Evolutionary conservation across 1,284 basidiomycete species (phyloP).

Genomic region (Cystobasidium sp.): DNA sequence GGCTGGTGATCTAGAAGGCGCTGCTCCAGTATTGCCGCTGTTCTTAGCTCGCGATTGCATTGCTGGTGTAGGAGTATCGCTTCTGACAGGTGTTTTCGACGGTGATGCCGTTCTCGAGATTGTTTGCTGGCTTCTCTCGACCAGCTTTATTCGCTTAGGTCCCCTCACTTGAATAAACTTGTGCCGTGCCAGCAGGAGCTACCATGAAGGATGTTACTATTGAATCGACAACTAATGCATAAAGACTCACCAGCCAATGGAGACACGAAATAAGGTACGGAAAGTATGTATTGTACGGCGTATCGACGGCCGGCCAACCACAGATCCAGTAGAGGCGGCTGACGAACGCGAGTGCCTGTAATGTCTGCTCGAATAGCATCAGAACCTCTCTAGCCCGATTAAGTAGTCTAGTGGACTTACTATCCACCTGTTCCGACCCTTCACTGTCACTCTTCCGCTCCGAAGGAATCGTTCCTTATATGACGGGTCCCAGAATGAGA

Average conservation of each 20-base stretch:
- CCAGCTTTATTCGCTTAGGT: not conserved
- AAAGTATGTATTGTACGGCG: too few species aligned
- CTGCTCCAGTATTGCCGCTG: too few species aligned
- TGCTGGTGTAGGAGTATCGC: not conserved
- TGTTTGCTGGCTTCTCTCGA: not conserved
- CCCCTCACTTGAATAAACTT: not conserved
- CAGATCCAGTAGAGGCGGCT: too few species aligned
- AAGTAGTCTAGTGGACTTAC: slow-evolving; percentile 4
- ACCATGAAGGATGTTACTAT: too few species aligned
- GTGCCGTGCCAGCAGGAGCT: not conserved
- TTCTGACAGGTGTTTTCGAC: not conserved
- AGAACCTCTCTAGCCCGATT: not conserved
- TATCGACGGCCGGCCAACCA: too few species aligned
- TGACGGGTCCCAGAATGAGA: slow-evolving; percentile 50
- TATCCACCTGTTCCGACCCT: slow-evolving; percentile 20
- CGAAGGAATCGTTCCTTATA: slow-evolving; percentile 27
- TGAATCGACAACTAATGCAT: too few species aligned
- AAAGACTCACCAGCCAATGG: not conserved
- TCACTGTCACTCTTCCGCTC: not conserved
- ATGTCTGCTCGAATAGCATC: not conserved
- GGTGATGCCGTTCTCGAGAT: too few species aligned
- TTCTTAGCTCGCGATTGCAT: not conserved
- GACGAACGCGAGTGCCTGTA: not conserved
- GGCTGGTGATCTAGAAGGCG: not conserved
- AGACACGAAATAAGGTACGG: too few species aligned